Percentiles rank a stretch among this genome's conserved stretches.
These are phyloP conservation scores for Jackrogersella multiformis DNA, from an alignment of 495 filamentous ascomycete genomes.

Conservation along the genomic window DNA sequence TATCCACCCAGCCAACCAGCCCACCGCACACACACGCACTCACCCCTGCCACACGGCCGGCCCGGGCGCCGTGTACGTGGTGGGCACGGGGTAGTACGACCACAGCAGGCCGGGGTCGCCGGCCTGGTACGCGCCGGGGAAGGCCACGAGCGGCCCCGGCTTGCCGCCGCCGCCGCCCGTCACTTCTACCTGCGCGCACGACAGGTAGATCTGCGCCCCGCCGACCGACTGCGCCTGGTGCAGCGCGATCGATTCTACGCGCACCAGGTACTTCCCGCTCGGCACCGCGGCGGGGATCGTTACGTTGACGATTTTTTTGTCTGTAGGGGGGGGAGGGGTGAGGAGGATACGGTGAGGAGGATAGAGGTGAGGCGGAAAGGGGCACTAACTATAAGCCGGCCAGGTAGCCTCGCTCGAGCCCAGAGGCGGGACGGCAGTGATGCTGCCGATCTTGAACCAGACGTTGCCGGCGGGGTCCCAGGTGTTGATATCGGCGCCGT, in stretches of 20 bases:
- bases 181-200: conserved; percentile 53
- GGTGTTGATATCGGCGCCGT: conserved; percentile 49
- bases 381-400: conserved; percentile 52
- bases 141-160: conserved; percentile 44
- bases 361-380: not conserved
- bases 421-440: conserved; percentile 43
- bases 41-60: conserved; percentile 48
- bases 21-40: too few species aligned
- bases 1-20: too few species aligned
- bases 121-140: conserved; percentile 50
- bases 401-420: conserved; percentile 47
- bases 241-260: conserved; percentile 54
- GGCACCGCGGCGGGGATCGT: conserved; percentile 54
- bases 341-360: not conserved
- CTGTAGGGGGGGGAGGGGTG: conserved; percentile 24
- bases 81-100: conserved; percentile 46
- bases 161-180: conserved; percentile 50
- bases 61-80: conserved; percentile 54
- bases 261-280: conserved; percentile 52
- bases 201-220: conserved; percentile 54
- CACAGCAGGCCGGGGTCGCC: conserved; percentile 49
- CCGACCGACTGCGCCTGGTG: conserved; percentile 50
- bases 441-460: conserved; percentile 60
- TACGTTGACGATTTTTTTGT: conserved; percentile 48
- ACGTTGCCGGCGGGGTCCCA: conserved; percentile 59